phyloP scores from a whole-genome alignment of 352 stramenopile genomes.

The Globisporangium heterothallicum region DNA sequence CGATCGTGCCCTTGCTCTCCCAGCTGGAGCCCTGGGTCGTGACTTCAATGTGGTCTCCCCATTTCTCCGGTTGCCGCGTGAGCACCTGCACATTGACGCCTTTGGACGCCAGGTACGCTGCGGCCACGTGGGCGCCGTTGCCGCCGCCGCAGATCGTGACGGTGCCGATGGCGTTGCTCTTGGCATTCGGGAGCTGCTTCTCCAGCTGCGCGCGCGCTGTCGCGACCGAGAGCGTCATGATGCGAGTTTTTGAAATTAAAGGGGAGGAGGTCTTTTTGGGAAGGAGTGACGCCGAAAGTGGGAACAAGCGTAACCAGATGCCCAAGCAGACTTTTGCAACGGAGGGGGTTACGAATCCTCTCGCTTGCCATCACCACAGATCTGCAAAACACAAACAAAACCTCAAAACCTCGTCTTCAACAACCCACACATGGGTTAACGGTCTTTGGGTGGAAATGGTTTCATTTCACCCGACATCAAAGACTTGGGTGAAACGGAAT shows the following conservation, averaged over 20 bases:
- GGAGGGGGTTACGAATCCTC: too few relatives aligned
- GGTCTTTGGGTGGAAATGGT: too few relatives aligned
- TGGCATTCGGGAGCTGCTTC: constrained; percentile 33
- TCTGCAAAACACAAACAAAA: too few relatives aligned
- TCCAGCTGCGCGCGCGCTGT: constrained; percentile 60
- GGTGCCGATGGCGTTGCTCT: constrained; percentile 30
- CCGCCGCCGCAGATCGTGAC: constrained; percentile 90
- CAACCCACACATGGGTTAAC: too few relatives aligned
- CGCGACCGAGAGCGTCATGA: constrained; percentile 76
- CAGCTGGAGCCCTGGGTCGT: constrained; percentile 82
- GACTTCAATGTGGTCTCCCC: constrained; percentile 74
- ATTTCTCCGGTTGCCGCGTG: constrained; percentile 78
- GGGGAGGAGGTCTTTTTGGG: background rate
- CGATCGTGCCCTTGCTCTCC: constrained; percentile 73
- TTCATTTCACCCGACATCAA: too few relatives aligned
- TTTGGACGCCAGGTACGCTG: constrained; percentile 84
- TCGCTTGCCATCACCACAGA: too few relatives aligned
- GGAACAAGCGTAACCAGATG: background rate
- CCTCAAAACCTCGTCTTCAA: too few relatives aligned
- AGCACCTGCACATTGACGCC: constrained; percentile 79
- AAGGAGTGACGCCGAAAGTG: background rate
- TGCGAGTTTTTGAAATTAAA: background rate
- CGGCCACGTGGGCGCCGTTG: constrained; percentile 88
- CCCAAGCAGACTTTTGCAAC: too few relatives aligned
- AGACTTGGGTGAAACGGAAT: too few relatives aligned